A percentile compares a stretch with the other conserved stretches of the same genome.
Evolutionary conservation across 208 protist species (phyloP).

Genomic region (Crithidia sp.): DNA sequence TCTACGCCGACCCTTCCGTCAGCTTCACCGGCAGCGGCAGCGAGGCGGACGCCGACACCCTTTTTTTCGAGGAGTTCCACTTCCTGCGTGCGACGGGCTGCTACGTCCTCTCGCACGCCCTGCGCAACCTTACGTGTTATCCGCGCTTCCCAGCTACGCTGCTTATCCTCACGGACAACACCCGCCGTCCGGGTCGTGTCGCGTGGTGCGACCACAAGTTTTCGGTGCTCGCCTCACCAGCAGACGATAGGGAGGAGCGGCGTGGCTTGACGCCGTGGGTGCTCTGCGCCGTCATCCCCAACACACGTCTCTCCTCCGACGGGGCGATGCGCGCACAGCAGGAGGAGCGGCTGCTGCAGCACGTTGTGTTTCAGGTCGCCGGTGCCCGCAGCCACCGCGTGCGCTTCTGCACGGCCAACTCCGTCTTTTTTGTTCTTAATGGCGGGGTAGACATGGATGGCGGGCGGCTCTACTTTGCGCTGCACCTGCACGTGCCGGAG

Average conservation of each 20-base stretch:
- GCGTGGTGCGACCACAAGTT: constrained; percentile 64
- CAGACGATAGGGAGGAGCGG: constrained; percentile 39
- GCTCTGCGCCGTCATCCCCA: constrained; percentile 71
- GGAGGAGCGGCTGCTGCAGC: constrained; percentile 45
- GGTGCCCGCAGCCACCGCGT: constrained; percentile 31
- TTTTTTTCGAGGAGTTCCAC: constrained; percentile 34
- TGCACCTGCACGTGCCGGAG: constrained; percentile 47
- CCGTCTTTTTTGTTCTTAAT: constrained; percentile 63
- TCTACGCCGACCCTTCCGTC: constrained; percentile 30
- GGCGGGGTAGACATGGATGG: constrained; percentile 64
- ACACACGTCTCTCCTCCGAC: constrained; percentile 44
- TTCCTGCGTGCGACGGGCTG: constrained; percentile 47
- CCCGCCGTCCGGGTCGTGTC: constrained; percentile 52
- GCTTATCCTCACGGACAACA: constrained; percentile 71
- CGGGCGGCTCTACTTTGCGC: constrained; percentile 74
- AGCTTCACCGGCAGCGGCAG: constrained; percentile 10
- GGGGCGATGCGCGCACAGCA: constrained; percentile 30
- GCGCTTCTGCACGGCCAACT: constrained; percentile 45
- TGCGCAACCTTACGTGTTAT: constrained; percentile 37
- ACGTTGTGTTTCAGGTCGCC: constrained; percentile 68
- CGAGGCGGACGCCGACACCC: neutral
- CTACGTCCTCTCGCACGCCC: constrained; percentile 44
- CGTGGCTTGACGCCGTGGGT: constrained; percentile 70
- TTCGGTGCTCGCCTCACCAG: constrained; percentile 26
- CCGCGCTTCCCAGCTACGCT: constrained; percentile 49